Conservation (phyloP, 192 early-diverging fungal genomes). For the Obelidium mucronatum region DNA sequence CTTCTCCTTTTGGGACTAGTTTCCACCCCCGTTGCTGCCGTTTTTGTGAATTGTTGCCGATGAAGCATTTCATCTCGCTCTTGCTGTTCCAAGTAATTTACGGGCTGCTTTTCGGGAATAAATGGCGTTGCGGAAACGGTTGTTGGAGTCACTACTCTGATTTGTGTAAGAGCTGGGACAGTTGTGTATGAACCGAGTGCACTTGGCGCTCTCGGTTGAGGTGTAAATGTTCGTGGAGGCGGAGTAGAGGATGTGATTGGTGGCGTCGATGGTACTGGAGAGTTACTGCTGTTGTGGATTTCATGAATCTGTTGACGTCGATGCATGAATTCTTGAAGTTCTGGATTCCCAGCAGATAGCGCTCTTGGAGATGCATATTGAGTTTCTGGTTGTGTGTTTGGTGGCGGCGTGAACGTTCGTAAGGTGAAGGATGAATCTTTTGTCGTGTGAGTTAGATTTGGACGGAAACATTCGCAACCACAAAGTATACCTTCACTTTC, state of each 20-base stretch:
- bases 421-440: not conserved
- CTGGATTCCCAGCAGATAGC: slow-evolving; percentile 29
- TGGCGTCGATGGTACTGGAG: not conserved
- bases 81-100: no score
- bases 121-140: not conserved
- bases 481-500: not conserved
- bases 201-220: slow-evolving; percentile 35
- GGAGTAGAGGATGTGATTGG: not conserved
- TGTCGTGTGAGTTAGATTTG: not conserved
- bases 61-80: not conserved
- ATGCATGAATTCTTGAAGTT: slow-evolving; percentile 52
- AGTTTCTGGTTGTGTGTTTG: not conserved
- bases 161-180: slow-evolving; percentile 10
- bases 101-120: no score
- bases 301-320: slow-evolving; percentile 46
- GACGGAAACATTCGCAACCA: not conserved
- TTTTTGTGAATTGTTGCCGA: not conserved
- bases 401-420: slow-evolving; percentile 6
- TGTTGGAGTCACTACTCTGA: slow-evolving; percentile 27
- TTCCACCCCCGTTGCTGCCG: no score
- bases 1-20: no score
- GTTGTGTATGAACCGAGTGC: slow-evolving; percentile 32
- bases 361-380: not conserved
- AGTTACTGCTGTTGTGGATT: slow-evolving; percentile 24
- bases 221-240: slow-evolving; percentile 16